Base-by-base conservation (phyloP, 2,329 filamentous ascomycete species). In the Xylariaceae sp. region DNA sequence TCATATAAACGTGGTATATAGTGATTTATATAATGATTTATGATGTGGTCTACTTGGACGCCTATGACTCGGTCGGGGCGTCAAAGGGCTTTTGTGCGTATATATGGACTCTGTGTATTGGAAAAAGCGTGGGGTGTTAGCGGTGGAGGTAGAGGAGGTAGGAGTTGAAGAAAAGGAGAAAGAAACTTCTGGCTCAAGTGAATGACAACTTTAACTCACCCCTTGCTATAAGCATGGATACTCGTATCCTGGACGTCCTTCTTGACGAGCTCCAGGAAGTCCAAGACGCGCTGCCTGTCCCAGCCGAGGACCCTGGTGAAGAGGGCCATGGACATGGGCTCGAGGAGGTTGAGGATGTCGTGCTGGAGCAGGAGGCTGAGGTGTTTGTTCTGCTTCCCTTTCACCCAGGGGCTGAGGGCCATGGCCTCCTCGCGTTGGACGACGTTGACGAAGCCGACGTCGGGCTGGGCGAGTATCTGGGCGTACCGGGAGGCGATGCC, bases 281-380 rank as follows among this genome's bases (percentile, higher is more conserved):
- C 39, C 6, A 36, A 31, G 6, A 48, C 41, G 13, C 40, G 35
- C 18, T 34, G n/a, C 4, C 37, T 34, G 14, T 50, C 45, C 52
- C 48, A 52, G 6, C 50, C 50, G 3, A 55, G 38, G 9, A 55
- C 50, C 14, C 52, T n/a, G n/a, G 40, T 53, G 31, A 55, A 53
- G 13, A 55, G 50, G 14, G 51, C 51, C 44, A 55, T 52, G 32
- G 40, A 48, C 26, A 55, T 41, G 34, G 50, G 44, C 36, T 55
- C 52, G 19, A 55, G 43, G 32, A 46, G 49, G 23, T 35, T 37
- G 2, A 47, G 18, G 35, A 55, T 41, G 31, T 55, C 49, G 30
- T 47, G 46, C 45, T 53, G 50, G 11, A 53, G 39, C 40, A 52
- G 36, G 9, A 51, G 16, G 15, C 43, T 47, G 5, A 52, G 34